Evolutionary conservation across 345 rosid genomes (phyloP), one percentile per base, ranked within the genome.

Genomic region (Bruguiera gymnorhiza): DNA sequence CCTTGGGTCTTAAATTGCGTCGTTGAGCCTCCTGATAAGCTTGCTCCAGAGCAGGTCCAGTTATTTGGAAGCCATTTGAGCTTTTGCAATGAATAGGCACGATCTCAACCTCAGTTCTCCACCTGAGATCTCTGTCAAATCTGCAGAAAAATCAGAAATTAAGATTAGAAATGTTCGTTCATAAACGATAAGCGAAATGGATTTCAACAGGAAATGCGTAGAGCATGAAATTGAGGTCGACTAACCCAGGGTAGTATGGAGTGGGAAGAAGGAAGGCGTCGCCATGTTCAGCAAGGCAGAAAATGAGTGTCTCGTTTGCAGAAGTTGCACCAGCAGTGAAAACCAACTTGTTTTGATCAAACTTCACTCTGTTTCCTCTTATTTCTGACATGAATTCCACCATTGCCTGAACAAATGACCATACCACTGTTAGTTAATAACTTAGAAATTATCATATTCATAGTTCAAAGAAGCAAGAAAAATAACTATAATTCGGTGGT

Each of bases 321-420:
- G 96, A 85, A n/a, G 96, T 90, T 54, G 96, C 88, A 76, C 96
- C 96, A 26, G 96, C 96, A 0, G 93, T 84, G 68, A 90, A 85
- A 24, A 90, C 91, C 8, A 88, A 62, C 8, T 85, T 82, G 63
- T 74, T 81, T n/a, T 87, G 77, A 61, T 88, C 87, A 39, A 90
- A 88, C 8, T 75, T 86, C 18, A 88, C 96, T 76, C 79, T 72
- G 76, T 86, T 88, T 70, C 87, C 96, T 80, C 96, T 88, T 50
- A 90, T 86, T 78, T 88, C 91, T 20, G 87, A 72, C 96, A 90
- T 90, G 74, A 86, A 90, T 39, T 90, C 87, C 20, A 83, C 93
- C 78, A 90, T 74, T 51, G 93, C 93, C 97, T 93, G 70, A n/a
- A 61, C 4, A 67, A 67, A 13, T 55, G 20, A 52, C 32, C 48